These are phyloP conservation scores for Globisporangium cederbergense DNA, from an alignment of 352 stramenopile species.

Conservation along the genomic window DNA sequence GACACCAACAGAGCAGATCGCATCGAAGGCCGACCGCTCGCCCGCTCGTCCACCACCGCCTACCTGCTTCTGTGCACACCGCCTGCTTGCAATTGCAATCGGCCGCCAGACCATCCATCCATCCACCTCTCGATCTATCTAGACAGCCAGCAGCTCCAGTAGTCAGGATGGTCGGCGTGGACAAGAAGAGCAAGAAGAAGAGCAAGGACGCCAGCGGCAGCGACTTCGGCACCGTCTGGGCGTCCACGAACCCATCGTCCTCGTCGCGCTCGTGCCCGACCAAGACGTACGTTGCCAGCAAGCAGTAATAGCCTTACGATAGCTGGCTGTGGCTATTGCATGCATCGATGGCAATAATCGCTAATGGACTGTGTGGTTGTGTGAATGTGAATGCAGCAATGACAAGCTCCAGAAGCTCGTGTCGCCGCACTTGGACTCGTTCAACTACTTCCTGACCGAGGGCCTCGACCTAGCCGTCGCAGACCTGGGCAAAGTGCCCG, in stretches of 20 bases:
- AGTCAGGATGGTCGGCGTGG: constrained; percentile 22
- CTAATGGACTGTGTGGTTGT: constrained; percentile 2
- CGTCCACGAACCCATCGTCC: constrained; percentile 79
- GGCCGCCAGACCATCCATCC: background rate
- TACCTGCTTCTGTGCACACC: background rate
- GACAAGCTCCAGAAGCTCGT: constrained; percentile 89
- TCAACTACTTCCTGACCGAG: constrained; percentile 97
- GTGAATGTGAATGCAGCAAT: constrained; percentile 40
- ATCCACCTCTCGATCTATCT: background rate
- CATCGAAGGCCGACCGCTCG: background rate
- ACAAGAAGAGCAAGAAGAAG: constrained; percentile 56
- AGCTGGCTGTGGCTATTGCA: background rate
- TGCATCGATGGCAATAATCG: background rate
- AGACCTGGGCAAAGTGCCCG: constrained; percentile 88
- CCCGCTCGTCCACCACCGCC: background rate
- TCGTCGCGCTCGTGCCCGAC: constrained; percentile 64
- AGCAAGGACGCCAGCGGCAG: constrained; percentile 26
- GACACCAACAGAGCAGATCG: constrained; percentile 9
- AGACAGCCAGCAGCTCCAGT: background rate
- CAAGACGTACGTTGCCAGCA: constrained; percentile 43
- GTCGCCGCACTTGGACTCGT: constrained; percentile 96
- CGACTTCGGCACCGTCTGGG: constrained; percentile 64
- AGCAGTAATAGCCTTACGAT: background rate
- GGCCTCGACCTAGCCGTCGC: constrained; percentile 92
- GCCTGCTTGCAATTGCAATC: background rate